Evolutionary conservation across 176 grass and related monocot genomes (phyloP), one percentile per base, ranked within the genome.

Genomic region (Aegilops sharonensis): DNA sequence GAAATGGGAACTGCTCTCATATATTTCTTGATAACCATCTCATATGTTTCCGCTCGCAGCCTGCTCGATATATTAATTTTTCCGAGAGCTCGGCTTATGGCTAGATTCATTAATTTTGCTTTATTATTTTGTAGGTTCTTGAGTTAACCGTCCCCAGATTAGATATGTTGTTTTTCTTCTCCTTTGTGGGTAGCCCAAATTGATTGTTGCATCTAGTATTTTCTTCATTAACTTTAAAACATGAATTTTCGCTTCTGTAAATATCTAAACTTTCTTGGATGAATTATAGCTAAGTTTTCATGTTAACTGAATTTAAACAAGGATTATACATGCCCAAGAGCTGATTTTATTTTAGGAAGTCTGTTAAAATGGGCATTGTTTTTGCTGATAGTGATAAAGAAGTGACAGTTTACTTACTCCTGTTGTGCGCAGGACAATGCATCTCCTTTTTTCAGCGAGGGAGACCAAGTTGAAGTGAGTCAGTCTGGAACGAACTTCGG

Each of bases 381-480:
- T 4, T 11, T 45, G 2, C 14, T 52, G 14, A 9, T 61, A 4
- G 59, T 61, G 8, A 9, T 2, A 3, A 62, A 23, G 21, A 62
- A 18, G 59, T 21, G 4, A 24, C 6, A 60, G 20, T 14, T 39
- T 70, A 36, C 37, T 54, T 54, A 27, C 23, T 85, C 27, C 43
- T 76, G 5, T 57, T 66, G 57, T 24, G 10, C 21, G 35, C 83
- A 89, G 88, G 62, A 81, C 29, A 40, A 59, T 68, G 60, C 24
- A 69, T 13, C 2, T 11, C 43, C 68, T 14, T 29, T 68, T 54
- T 85, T 85, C 61, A 32, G 24, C 25, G 69, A 74, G 36, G 83
- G 83, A 81, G 60, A 45, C 25, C 34, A 85, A 76, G 77, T 89
- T 68, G 77, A 89, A 89, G 83, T 89, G 81, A 89, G 81, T 73